Conservation (phyloP, 768 basidiomycete species). For the Sarcomyxa edulis region DNA sequence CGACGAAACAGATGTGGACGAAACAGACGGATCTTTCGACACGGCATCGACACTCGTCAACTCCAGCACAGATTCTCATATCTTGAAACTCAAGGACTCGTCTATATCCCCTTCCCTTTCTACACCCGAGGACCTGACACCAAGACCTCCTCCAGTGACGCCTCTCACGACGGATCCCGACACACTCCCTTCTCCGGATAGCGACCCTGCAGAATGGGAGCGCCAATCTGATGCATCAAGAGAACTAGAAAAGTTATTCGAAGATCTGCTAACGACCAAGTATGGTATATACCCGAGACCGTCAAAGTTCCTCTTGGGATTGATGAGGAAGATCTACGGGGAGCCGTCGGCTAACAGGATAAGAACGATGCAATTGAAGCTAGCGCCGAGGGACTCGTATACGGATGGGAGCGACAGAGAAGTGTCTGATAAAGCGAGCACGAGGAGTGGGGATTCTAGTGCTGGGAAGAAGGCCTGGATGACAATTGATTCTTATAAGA, state of each 20-base stretch:
- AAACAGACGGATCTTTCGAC: constrained; percentile 17
- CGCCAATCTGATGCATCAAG: constrained; percentile 31
- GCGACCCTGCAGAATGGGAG: constrained; percentile 28
- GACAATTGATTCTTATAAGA: constrained; percentile 29
- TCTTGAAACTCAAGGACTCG: constrained; percentile 1
- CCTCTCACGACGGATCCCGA: constrained; percentile 14
- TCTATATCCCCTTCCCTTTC: background rate
- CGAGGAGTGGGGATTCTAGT: constrained; percentile 13
- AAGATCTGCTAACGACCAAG: constrained; percentile 49
- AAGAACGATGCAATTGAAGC: constrained; percentile 46
- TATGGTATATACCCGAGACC: constrained; percentile 50
- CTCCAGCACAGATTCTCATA: too few species aligned
- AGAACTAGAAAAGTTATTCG: constrained; percentile 53
- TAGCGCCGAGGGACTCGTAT: constrained; percentile 45
- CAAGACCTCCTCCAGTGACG: constrained; percentile 11
- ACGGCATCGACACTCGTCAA: constrained; percentile 20
- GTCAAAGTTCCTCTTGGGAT: constrained; percentile 38
- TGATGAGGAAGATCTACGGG: constrained; percentile 49
- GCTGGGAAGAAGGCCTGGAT: constrained; percentile 27
- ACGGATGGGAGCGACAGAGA: constrained; percentile 1
- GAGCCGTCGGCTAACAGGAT: constrained; percentile 35
- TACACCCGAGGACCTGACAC: constrained; percentile 2
- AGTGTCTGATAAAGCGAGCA: constrained; percentile 5
- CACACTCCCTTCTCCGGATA: background rate
- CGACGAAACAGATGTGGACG: constrained; percentile 10